Conservation (phyloP, 2,329 filamentous ascomycete species). For the Colletotrichum theobromicola region DNA sequence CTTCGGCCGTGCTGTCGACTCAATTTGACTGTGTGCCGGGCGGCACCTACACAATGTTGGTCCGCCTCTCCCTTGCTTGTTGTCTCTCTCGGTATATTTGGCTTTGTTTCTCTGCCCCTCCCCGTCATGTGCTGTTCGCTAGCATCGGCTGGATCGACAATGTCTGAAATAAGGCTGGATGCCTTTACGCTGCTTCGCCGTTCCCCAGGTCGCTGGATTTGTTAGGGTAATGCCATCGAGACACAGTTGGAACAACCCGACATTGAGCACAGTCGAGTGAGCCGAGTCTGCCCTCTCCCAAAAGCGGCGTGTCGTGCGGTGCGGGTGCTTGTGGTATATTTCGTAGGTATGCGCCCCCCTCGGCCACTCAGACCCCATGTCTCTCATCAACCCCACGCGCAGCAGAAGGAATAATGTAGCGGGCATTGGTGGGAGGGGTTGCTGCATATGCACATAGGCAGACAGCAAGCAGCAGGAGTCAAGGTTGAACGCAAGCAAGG, state of each 20-base stretch:
- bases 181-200: neutral
- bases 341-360: neutral
- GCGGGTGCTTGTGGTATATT: neutral
- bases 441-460: neutral
- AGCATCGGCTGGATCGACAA: neutral
- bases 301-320: neutral
- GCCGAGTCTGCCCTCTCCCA: neutral
- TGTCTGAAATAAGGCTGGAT: neutral
- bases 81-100: slow-evolving; percentile 4
- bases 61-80: slow-evolving; percentile 10
- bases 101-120: neutral
- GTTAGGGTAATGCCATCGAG: neutral
- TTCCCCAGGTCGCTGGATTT: neutral
- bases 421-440: neutral
- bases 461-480: neutral
- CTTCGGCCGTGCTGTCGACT: slow-evolving; percentile 5
- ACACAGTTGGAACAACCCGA: neutral
- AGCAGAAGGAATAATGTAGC: slow-evolving; percentile 8
- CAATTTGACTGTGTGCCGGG: slow-evolving; percentile 15
- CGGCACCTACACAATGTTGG: slow-evolving; percentile 8
- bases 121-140: neutral
- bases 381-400: slow-evolving; percentile 18
- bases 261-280: neutral
- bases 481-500: slow-evolving; percentile 3
- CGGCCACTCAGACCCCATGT: slow-evolving; percentile 1